A percentile compares a stretch with the other conserved stretches of the same genome.
Evolutionary conservation across 805 yeast species (phyloP).

Genomic region (Kregervanrija delftensis): DNA sequence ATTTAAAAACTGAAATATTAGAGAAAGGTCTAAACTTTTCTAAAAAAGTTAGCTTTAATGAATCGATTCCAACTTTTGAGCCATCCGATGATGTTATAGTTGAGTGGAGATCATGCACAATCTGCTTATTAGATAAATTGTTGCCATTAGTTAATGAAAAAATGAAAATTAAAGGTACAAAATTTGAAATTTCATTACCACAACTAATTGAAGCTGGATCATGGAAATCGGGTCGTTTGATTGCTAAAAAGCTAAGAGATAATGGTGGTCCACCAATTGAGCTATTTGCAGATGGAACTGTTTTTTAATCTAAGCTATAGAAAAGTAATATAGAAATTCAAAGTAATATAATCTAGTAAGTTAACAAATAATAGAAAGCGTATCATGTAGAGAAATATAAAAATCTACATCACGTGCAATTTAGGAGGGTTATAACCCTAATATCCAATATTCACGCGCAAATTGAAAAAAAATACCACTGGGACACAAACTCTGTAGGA

Average conservation of each 20-base stretch:
- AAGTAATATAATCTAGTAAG: too few species aligned
- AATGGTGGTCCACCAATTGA: conserved; percentile 58
- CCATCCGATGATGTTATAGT: conserved; percentile 56
- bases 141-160: conserved; percentile 45
- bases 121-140: conserved; percentile 48
- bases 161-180: conserved; percentile 27
- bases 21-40: conserved; percentile 33
- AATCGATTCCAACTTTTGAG: conserved; percentile 39
- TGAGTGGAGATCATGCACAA: conserved; percentile 61
- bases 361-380: too few species aligned
- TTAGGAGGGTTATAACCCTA: too few species aligned
- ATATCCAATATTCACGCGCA: too few species aligned
- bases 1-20: conserved; percentile 36
- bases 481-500: too few species aligned
- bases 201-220: conserved; percentile 64
- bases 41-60: conserved; percentile 19
- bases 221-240: conserved; percentile 60
- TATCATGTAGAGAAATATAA: too few species aligned
- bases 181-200: conserved; percentile 36
- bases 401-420: too few species aligned
- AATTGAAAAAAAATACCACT: too few species aligned
- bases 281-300: conserved; percentile 57
- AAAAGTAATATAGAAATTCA: too few species aligned
- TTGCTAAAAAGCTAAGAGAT: conserved; percentile 46
- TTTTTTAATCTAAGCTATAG: conserved; percentile 32